Percentiles rank a stretch among this genome's conserved stretches.
These are phyloP conservation scores for Ceriops decandra DNA, from an alignment of 345 rosid genomes.

Conservation along the genomic window DNA sequence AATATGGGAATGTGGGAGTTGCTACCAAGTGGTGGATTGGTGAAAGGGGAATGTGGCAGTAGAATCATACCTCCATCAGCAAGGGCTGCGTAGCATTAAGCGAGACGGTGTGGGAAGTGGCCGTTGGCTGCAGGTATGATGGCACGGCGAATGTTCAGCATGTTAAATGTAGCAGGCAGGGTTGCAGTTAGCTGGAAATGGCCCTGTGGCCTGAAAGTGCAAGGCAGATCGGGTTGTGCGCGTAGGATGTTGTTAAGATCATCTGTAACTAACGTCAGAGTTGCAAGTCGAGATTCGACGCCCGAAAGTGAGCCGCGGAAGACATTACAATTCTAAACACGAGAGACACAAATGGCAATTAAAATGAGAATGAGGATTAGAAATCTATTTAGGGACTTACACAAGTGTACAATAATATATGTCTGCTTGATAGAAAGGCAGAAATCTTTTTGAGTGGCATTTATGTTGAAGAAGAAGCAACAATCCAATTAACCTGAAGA, in stretches of 20 bases:
- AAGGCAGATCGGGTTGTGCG: constrained; percentile 52
- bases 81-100: constrained; percentile 86
- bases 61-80: constrained; percentile 68
- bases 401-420: background rate
- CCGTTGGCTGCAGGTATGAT: constrained; percentile 88
- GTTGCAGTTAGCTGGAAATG: constrained; percentile 35
- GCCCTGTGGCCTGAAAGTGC: constrained; percentile 56
- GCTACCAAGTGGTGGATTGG: constrained; percentile 78
- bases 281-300: constrained; percentile 89
- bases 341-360: background rate
- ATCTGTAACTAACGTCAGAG: constrained; percentile 54
- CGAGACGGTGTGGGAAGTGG: constrained; percentile 91
- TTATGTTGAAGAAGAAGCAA: background rate
- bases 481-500: background rate
- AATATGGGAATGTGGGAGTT: constrained; percentile 70
- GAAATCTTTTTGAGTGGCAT: background rate
- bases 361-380: background rate
- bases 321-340: background rate
- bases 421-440: background rate
- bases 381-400: background rate
- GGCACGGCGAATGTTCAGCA: constrained; percentile 72
- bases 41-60: constrained; percentile 61
- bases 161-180: constrained; percentile 67
- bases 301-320: constrained; percentile 39
- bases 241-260: constrained; percentile 48